Base-by-base conservation (phyloP, 805 yeast species). In the Monosporozyma aerobia region DNA sequence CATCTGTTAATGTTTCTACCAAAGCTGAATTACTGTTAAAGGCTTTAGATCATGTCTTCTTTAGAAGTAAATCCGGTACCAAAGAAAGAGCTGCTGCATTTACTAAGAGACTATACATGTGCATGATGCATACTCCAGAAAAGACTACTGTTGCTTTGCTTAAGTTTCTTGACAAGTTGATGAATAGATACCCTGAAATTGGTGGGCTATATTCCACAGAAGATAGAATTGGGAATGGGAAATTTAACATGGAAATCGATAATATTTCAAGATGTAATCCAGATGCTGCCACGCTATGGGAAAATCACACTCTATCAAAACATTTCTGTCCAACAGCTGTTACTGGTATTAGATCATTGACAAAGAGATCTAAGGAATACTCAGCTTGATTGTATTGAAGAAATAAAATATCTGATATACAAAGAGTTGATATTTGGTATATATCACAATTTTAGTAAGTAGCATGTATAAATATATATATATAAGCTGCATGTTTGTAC, bases 201-300 rank as follows among this genome's bases (percentile, higher is more conserved):
- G 77, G 81, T 50, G 87, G 95, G 1, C 71, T 92, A 49, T 89
- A 85, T 71, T 81, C 88, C 23, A 87, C 97, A 1, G 96, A 90
- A 48, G 99, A 94, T 64, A 77, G 94, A 58, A 79, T 94, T 43
- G 81, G 82, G 41, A 90, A 92, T 54, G 98, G 97, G 48, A 74
- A 76, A 13, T 85, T 85, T 63, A 79, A 81, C 29, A 74, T 83
- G 58, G 89, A 82, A 48, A 77, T 77, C 11, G 79, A 78, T 51
- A 82, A 79, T 47, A 80, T 87, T 23, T 87, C 85, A 58, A 80
- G 92, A 64, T 74, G 87, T 59, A 90, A 94, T 63, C 79, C 95
- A 1, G 92, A 85, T 44, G 94, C 92, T 16, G 95, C 97, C 1
- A 85, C 90, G 0, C 70, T 92, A 37, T 94, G 96, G 96, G 99